Base-by-base conservation (phyloP, 2,329 filamentous ascomycete species). In the Truncatella angustata region DNA sequence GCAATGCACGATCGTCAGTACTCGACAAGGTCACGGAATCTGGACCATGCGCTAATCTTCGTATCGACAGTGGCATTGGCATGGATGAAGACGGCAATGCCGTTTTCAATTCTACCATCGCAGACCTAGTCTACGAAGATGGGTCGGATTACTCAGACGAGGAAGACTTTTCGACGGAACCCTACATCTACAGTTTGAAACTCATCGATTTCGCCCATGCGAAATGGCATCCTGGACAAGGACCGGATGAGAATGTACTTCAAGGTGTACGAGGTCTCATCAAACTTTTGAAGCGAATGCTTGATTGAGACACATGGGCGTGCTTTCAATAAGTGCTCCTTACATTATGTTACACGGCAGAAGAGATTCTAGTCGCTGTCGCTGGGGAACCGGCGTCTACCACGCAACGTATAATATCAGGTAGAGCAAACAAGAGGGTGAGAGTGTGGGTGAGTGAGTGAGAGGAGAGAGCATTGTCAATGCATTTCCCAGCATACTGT, bases 141-240 rank as follows among this genome's bases (percentile, higher is more conserved):
- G 69, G 74, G 1, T 75, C 75, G 2, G 74, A 76, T 2, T 73
- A 76, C 0, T 76, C 74, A 2, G 79, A 82, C 0, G 74, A 77
- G 2, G 79, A 83, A 0, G 80, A 85, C 2, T 80, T 47, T 75
- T 80, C 48, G 65, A 73, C 54, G 65, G 68, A 58, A 24, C 66
- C 54, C 55, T 59, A 86, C 61, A 82, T 96, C 39, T 90, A 87
- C 63, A 81, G 84, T 11, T 78, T 97, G 46, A 94, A 93, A 66
- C 78, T 99, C 57, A 99, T 99, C 61, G 94, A 99, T 69, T 99
- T 99, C 77, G 94, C 94, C 1, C 94, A 99, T 70, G 94, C 94
- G 10, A 73, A 77, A 46, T 97, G 88, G 86, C 87, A 84, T 1
- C 88, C 90, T 0, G 90, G 91, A 1, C 73, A 87, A 62, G 93